Evolutionary conservation across 129 eudicot genomes (phyloP), one percentile per base, ranked within the genome.

Genomic region (Pulicaria dysenterica): DNA sequence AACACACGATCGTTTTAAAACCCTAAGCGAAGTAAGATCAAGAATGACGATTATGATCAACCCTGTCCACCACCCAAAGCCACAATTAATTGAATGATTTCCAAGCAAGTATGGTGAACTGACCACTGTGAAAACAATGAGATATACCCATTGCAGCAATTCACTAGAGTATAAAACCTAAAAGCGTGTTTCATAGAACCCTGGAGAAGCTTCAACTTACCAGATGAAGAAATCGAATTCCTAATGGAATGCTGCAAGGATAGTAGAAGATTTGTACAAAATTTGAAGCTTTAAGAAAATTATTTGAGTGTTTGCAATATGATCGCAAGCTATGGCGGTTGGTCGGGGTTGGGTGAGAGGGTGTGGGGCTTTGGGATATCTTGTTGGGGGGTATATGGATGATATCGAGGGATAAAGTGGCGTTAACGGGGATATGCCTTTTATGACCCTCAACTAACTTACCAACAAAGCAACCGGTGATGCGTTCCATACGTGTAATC

Each of bases 151-250:
- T 69, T 37, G 39, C 67, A 46, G 34, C 34, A 59, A 73, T 72
- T 58, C 67, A 58, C 5, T 31, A 44, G 8, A 43, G 9, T 5
- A 43, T 2, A 5, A 8, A 16, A 42, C 8, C 38, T 3, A 64
- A 46, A 34, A 42, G 10, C 8, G 64, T 24, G 31, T 42, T 43
- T 10, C 5, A 5, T 44, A 60, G 57, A 73, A 73, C 77, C 77
- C 77, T 72, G 45, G 58, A 45, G 48, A 72, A 58, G 38, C 10
- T 58, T 9, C 2, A 45, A 72, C 77, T 72, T 72, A 45, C 77
- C 34, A n/a, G 31, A 72, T 9, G 68, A 59, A 58, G 44, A 50
- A 13, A 58, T 17, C 38, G 58, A 15, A 9, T 44, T 31, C 7
- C 47, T 36, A 36, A 72, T 13, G 68, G 34, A 72, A 72, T 58